Base-by-base conservation (phyloP, 2,329 filamentous ascomycete genomes). In the Zalaria sp. region DNA sequence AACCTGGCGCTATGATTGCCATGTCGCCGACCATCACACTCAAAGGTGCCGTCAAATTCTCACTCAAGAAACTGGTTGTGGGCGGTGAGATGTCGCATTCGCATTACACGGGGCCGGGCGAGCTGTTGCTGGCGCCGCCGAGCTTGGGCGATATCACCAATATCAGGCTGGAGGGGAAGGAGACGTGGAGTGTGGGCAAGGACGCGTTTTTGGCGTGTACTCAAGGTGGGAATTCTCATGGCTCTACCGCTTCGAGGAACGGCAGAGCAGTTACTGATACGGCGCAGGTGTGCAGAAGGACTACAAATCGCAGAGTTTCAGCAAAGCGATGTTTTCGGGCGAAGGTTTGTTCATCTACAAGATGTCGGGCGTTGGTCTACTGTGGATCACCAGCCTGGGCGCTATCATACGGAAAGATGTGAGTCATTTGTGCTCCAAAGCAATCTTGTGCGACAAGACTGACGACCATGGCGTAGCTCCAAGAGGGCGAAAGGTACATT, bases 391-490 rank as follows among this genome's bases (percentile, higher is more conserved):
- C 5, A 93, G 85, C 55, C 91, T 98, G 53, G 91, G 91, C 5
- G 91, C 91, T 4, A 94, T 98, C 46, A 85, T 96, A 47, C 75
- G 83, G 54, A 96, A 96, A 65, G 87, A 95, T 59, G 84, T 93
- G 58, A 68, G 82, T 72, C 5, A 32, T n/a, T 18, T 18, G 18
- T 18, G 7, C 7, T 26, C 18, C 8, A 35, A 27, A 5, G 18
- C 6, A 25, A n/a, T 5, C 11, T 18, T 3, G 9, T 11, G 5
- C 36, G 11, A n/a, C 26, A 7, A 11, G 28, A 11, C 41, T 47
- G 38, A 45, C 36, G 11, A 5, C n/a, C 9, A 32, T 11, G 8
- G 27, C 37, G 42, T 43, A 72, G 69, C 59, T 75, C 39, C 60
- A 63, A 52, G 68, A 72, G 8, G 81, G 81, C 6, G 89, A 96